Conservation (phyloP, 2,329 filamentous ascomycete species). For the Dactylellina sp. region DNA sequence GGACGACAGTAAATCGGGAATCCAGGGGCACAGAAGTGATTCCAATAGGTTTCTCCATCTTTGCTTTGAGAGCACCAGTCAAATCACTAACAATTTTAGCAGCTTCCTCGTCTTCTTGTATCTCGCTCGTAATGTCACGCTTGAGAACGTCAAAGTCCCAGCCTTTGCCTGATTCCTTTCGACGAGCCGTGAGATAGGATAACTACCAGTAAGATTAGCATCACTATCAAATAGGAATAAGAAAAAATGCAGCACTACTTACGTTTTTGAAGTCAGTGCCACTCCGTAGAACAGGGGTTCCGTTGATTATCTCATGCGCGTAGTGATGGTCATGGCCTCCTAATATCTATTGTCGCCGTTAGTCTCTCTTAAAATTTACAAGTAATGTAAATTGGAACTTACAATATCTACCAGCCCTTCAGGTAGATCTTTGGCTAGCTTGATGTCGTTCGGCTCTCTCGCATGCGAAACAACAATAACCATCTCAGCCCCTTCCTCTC, state of each 20-base stretch:
- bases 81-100: conserved; percentile 74
- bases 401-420: conserved; percentile 84
- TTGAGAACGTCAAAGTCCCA: conserved; percentile 85
- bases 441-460: conserved; percentile 85
- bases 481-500: conserved; percentile 82
- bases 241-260: background rate
- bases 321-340: conserved; percentile 94
- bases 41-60: conserved; percentile 83
- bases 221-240: background rate
- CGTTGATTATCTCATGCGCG: conserved; percentile 79
- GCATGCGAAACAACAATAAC: conserved; percentile 86
- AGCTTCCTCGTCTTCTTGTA: conserved; percentile 72
- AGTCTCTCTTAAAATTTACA: background rate
- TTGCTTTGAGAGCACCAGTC: conserved; percentile 78
- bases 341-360: conserved; percentile 64
- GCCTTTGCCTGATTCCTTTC: conserved; percentile 66
- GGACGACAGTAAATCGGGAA: conserved; percentile 84
- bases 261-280: conserved; percentile 83
- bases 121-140: conserved; percentile 71
- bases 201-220: conserved; percentile 68
- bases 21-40: conserved; percentile 86
- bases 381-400: background rate
- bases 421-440: conserved; percentile 78
- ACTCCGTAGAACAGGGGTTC: conserved; percentile 84
- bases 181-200: conserved; percentile 83